Percentiles rank a stretch among this genome's conserved stretches.
These are phyloP conservation scores for Umbelopsis isabellina DNA, from an alignment of 192 early-diverging fungal genomes.

Conservation along the genomic window DNA sequence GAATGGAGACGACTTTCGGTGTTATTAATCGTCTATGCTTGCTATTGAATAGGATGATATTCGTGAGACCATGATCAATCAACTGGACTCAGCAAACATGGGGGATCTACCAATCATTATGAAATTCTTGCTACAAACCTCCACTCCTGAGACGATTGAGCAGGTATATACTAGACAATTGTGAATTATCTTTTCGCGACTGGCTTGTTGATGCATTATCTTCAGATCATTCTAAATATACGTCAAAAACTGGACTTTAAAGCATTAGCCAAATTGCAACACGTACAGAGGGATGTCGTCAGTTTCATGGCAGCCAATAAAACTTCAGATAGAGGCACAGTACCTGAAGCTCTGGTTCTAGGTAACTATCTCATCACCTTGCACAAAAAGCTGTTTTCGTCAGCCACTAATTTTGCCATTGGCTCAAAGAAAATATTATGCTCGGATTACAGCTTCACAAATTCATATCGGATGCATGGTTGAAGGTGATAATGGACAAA, in stretches of 20 bases:
- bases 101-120: slow-evolving; percentile 73
- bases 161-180: slow-evolving; percentile 38
- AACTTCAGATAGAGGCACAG: slow-evolving; percentile 21
- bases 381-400: too few relatives aligned
- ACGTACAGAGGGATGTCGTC: slow-evolving; percentile 4
- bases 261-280: slow-evolving; percentile 55
- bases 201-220: background rate
- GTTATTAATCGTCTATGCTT: background rate
- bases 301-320: slow-evolving; percentile 10
- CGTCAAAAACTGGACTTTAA: slow-evolving; percentile 67
- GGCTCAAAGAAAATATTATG: slow-evolving; percentile 62
- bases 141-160: slow-evolving; percentile 50
- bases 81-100: slow-evolving; percentile 67
- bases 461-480: slow-evolving; percentile 72
- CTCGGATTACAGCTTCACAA: slow-evolving; percentile 67
- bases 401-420: background rate
- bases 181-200: background rate
- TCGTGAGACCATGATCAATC: slow-evolving; percentile 60
- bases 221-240: slow-evolving; percentile 48
- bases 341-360: slow-evolving; percentile 55
- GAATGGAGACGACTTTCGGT: background rate
- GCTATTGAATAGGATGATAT: slow-evolving; percentile 41
- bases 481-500: slow-evolving; percentile 57
- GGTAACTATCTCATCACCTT: slow-evolving; percentile 27
- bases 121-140: slow-evolving; percentile 73